These are phyloP conservation scores for Trichoderma sp. DNA, from an alignment of 2,329 filamentous ascomycete genomes.

Conservation along the genomic window DNA sequence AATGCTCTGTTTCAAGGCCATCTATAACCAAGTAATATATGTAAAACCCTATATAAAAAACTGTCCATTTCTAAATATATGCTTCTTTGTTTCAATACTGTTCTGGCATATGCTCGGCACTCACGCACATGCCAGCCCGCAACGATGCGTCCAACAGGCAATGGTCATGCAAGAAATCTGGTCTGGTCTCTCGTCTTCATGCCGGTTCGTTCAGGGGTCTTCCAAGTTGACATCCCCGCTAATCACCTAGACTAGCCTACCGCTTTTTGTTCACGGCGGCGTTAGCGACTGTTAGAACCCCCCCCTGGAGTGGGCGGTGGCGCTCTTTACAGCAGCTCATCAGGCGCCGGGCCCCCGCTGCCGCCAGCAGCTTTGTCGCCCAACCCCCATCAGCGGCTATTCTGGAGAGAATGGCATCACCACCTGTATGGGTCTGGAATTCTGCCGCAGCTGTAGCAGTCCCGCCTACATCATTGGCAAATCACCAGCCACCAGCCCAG, in stretches of 20 bases:
- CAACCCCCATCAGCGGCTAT: conserved; percentile 24
- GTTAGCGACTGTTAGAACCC: not conserved
- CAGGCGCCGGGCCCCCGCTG: conserved; percentile 16
- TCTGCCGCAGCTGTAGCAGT: not conserved
- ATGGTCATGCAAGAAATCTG: conserved; percentile 5
- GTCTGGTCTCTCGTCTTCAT: not conserved
- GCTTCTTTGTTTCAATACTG: not conserved
- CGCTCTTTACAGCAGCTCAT: not conserved
- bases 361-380: conserved; percentile 2
- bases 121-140: not conserved
- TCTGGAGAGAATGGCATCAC: conserved; percentile 19
- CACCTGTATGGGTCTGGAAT: conserved; percentile 1
- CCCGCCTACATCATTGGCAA: conserved; percentile 11
- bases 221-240: not conserved
- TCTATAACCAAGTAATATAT: not conserved
- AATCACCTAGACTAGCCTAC: not conserved
- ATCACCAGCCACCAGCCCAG: conserved; percentile 3
- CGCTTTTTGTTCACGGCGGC: not conserved
- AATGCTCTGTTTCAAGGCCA: not conserved
- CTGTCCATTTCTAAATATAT: not conserved
- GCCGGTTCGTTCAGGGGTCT: not conserved
- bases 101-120: not conserved
- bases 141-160: not conserved
- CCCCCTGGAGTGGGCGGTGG: not conserved
- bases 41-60: not conserved